These are phyloP conservation scores for Ophiostoma sp. DNA, from an alignment of 2,329 filamentous ascomycete genomes.

Conservation along the genomic window DNA sequence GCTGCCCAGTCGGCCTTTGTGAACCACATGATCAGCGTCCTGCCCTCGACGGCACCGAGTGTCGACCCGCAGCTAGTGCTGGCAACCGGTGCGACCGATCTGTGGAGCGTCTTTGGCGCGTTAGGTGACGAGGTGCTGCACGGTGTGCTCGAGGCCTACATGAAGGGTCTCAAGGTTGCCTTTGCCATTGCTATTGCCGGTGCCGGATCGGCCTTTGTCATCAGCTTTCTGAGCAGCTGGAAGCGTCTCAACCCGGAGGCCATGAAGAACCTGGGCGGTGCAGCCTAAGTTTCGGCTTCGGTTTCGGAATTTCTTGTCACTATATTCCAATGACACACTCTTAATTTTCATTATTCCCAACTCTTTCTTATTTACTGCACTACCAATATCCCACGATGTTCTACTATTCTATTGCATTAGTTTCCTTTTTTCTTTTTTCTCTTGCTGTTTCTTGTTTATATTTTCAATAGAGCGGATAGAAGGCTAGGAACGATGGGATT, in stretches of 20 bases:
- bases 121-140: conserved; percentile 42
- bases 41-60: conserved; percentile 28
- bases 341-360: not conserved
- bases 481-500: not conserved
- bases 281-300: conserved; percentile 16
- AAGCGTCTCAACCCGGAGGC: conserved; percentile 24
- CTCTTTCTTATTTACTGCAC: not conserved
- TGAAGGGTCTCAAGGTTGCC: conserved; percentile 37
- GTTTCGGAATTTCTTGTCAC: not conserved
- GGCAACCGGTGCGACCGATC: conserved; percentile 43
- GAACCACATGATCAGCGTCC: conserved; percentile 34
- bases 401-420: not conserved
- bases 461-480: not conserved
- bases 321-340: not conserved
- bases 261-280: conserved; percentile 23
- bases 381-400: not conserved
- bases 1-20: conserved; percentile 39
- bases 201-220: conserved; percentile 29
- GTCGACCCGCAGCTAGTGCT: conserved; percentile 30
- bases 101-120: conserved; percentile 44
- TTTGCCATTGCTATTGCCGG: conserved; percentile 27
- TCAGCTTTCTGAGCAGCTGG: conserved; percentile 30
- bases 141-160: conserved; percentile 53
- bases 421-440: not conserved
- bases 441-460: not conserved